Evolutionary conservation across 2,329 filamentous ascomycete species (phyloP), one percentile per base, ranked within the genome.

Genomic region (Emericellopsis atlantica): DNA sequence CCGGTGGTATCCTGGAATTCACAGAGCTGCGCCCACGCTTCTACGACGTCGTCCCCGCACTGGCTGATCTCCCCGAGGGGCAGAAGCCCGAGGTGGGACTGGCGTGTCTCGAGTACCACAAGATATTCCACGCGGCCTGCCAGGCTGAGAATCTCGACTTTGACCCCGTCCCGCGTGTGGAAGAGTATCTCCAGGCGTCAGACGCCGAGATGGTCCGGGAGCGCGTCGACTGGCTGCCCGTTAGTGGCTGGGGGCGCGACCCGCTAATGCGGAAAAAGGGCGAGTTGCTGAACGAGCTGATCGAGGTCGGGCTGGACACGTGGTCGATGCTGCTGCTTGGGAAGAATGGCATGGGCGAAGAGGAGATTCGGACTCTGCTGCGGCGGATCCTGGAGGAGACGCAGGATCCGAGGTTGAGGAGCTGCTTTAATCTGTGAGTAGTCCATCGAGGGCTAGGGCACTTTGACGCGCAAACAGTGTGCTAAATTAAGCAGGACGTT

Each of bases 1-100:
- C 64, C 0, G 66, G 65, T 12, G 66, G 66, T 1, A 54, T 61
- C n/a, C 50, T 69, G 33, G 65, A 69, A 51, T 60, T 68, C 48
- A 58, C 60, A 11, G 64, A 69, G 44, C 49, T 66, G 8, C 53
- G 60, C 2, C 58, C 64, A 3, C 54, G 55, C 16, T 59, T 66
- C 39, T 62, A 60, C 41, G 61, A 63, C 43, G 61, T 61, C 21
- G 26, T 29, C 26, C 22, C 53, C 15, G 33, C 37, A 3, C 22
- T 18, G 10, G 40, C 50, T 11, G 46, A 49, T 33, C 10, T 49
- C 11, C 37, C 44, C 5, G 36, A 42, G 16, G 4, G 48, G 21
- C 42, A 47, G 35, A 49, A 43, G 15, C 48, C 50, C 3, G 45
- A 46, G n/a, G 46, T 54, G 5, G 53, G 52, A 11, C 41, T 48